phyloP scores from a whole-genome alignment of 371 early-diverging fungal species.

The Thermomucor indicae-seudaticae region DNA sequence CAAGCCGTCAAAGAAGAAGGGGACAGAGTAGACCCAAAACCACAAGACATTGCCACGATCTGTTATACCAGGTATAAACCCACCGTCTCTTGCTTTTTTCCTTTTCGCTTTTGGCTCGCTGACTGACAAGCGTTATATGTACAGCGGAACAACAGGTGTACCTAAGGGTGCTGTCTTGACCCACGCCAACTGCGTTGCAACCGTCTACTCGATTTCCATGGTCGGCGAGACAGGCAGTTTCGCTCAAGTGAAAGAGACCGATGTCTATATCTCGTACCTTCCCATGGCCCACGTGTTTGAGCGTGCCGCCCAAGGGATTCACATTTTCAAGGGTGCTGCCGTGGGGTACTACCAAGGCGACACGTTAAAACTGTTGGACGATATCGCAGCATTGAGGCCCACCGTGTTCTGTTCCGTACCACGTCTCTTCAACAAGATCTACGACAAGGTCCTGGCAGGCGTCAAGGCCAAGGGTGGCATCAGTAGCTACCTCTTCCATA shows the following conservation, averaged over 20 bases:
- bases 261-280: slow-evolving; percentile 88
- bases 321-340: slow-evolving; percentile 54
- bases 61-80: slow-evolving; percentile 92
- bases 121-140: background rate
- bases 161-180: slow-evolving; percentile 72
- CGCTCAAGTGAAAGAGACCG: slow-evolving; percentile 74
- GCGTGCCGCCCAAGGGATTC: slow-evolving; percentile 52
- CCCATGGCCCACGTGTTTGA: slow-evolving; percentile 95
- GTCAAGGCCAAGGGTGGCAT: slow-evolving; percentile 81
- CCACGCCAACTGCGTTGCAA: slow-evolving; percentile 72
- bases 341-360: slow-evolving; percentile 90
- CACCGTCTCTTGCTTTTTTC: slow-evolving; percentile 17
- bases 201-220: slow-evolving; percentile 68
- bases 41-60: slow-evolving; percentile 85
- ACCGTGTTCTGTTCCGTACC: slow-evolving; percentile 96
- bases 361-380: slow-evolving; percentile 84
- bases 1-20: slow-evolving; percentile 34
- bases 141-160: slow-evolving; percentile 56
- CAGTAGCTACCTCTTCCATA: slow-evolving; percentile 70
- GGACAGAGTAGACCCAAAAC: slow-evolving; percentile 43
- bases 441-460: slow-evolving; percentile 85
- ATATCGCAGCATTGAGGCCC: slow-evolving; percentile 85
- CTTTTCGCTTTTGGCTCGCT: background rate
- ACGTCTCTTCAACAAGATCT: slow-evolving; percentile 93
- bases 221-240: slow-evolving; percentile 58